Percentiles rank a stretch among this genome's conserved stretches.
These are phyloP conservation scores for Colletotrichum siamense DNA, from an alignment of 2,329 filamentous ascomycete species.

Conservation along the genomic window DNA sequence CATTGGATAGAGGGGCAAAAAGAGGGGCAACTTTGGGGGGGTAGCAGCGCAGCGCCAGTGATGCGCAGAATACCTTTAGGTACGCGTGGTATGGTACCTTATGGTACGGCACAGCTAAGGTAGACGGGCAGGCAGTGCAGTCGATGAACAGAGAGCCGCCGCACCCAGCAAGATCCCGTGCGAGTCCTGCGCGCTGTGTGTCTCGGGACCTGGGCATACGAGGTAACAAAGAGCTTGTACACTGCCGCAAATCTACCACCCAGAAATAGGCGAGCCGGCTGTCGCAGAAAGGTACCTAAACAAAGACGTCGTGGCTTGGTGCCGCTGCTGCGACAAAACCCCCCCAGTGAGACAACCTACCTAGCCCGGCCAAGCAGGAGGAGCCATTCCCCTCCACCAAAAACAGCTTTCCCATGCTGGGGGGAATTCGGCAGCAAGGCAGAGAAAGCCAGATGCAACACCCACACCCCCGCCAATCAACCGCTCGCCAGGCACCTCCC, in stretches of 20 bases:
- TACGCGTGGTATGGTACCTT: background rate
- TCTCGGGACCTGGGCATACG: slow-evolving; percentile 10
- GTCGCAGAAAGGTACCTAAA: slow-evolving; percentile 15
- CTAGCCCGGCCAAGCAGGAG: background rate
- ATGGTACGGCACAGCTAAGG: background rate
- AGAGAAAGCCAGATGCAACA: background rate
- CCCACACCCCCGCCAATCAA: background rate
- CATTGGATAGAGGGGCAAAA: slow-evolving; percentile 20
- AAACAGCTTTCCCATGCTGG: background rate
- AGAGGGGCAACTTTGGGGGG: slow-evolving; percentile 13
- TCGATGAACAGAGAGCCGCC: background rate
- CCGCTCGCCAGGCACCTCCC: background rate
- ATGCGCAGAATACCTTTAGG: slow-evolving; percentile 17
- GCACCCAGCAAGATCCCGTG: slow-evolving; percentile 16
- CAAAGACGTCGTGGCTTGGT: background rate
- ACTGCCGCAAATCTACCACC: background rate
- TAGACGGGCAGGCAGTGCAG: background rate
- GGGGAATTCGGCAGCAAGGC: background rate
- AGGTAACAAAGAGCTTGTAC: slow-evolving; percentile 1
- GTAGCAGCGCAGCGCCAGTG: slow-evolving; percentile 1
- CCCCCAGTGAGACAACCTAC: slow-evolving; percentile 3
- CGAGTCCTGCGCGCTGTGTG: background rate
- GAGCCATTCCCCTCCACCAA: background rate
- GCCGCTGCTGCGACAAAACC: background rate
- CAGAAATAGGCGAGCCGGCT: background rate